Evolutionary conservation across 306 rosid species (phyloP).

Genomic region (Echinosophora koreensis): DNA sequence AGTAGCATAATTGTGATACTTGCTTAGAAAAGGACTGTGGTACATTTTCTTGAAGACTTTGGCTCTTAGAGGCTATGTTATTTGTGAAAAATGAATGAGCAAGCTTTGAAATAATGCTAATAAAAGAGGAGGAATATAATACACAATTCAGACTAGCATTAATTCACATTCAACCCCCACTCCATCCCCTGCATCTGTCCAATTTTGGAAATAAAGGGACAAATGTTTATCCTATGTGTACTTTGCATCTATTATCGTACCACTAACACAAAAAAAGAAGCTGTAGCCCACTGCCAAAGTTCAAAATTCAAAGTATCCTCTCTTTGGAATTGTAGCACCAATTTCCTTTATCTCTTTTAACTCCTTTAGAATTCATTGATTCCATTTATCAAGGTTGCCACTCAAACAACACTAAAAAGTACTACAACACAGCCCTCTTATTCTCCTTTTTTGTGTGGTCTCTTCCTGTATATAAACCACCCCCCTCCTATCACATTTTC

Average conservation of each 20-base stretch:
- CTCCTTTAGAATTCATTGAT: slow-evolving; percentile 61
- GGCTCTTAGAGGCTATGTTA: slow-evolving; percentile 20
- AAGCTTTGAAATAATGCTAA: slow-evolving; percentile 2
- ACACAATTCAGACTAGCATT: too few relatives aligned
- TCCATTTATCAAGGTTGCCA: slow-evolving; percentile 81
- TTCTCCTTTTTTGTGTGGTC: slow-evolving; percentile 66
- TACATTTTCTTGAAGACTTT: neutral
- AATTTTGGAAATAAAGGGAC: slow-evolving; percentile 44
- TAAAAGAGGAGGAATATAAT: neutral
- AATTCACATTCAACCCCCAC: too few relatives aligned
- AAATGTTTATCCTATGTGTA: slow-evolving; percentile 42
- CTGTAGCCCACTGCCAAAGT: slow-evolving; percentile 53
- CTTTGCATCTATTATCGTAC: slow-evolving; percentile 47
- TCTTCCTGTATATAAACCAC: slow-evolving; percentile 70
- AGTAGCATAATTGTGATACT: neutral
- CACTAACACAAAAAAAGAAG: slow-evolving; percentile 54
- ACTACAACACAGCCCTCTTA: slow-evolving; percentile 73
- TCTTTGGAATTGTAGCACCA: slow-evolving; percentile 68
- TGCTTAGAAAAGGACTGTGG: neutral
- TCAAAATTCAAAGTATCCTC: slow-evolving; percentile 72
- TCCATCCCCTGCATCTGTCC: slow-evolving; percentile 12
- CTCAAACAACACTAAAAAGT: slow-evolving; percentile 71
- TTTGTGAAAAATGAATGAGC: neutral
- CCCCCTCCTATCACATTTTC: slow-evolving; percentile 50
- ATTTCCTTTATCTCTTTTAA: slow-evolving; percentile 61